Percentiles rank a stretch among this genome's conserved stretches.
phyloP scores from a whole-genome alignment of 140 eudicot species.

The Ambrosia hybrid region DNA sequence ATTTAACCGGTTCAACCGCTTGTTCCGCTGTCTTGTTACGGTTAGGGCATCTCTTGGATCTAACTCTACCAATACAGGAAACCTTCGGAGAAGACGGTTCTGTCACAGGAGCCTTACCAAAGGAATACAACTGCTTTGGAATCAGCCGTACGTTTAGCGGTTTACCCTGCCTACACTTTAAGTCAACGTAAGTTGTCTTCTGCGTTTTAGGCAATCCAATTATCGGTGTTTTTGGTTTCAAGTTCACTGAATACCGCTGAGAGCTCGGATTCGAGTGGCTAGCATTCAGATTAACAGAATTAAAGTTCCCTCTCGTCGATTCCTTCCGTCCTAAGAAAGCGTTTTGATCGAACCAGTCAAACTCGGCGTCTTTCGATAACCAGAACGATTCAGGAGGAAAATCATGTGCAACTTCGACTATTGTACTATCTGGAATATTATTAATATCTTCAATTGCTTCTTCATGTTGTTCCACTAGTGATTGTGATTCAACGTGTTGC shows the following conservation, averaged over 20 bases:
- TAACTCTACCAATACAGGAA: slow-evolving; percentile 89
- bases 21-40: slow-evolving; percentile 28
- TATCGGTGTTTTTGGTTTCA: slow-evolving; percentile 61
- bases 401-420: slow-evolving; percentile 41
- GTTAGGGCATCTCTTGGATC: slow-evolving; percentile 58
- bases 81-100: slow-evolving; percentile 96
- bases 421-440: slow-evolving; percentile 13
- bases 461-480: slow-evolving; percentile 18
- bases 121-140: slow-evolving; percentile 55
- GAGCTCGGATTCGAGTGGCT: slow-evolving; percentile 43
- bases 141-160: slow-evolving; percentile 54
- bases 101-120: slow-evolving; percentile 37
- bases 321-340: slow-evolving; percentile 75
- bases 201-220: slow-evolving; percentile 74
- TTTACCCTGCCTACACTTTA: slow-evolving; percentile 44
- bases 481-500: slow-evolving; percentile 56
- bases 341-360: slow-evolving; percentile 87
- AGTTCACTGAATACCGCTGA: slow-evolving; percentile 44
- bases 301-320: slow-evolving; percentile 55
- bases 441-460: slow-evolving; percentile 10
- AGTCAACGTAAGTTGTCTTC: slow-evolving; percentile 44
- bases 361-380: slow-evolving; percentile 83
- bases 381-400: slow-evolving; percentile 87
- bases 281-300: slow-evolving; percentile 18
- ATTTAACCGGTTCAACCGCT: slow-evolving; percentile 10